Base-by-base conservation (phyloP, 768 basidiomycete genomes). In the Porphyrellus cyaneotinctus region DNA sequence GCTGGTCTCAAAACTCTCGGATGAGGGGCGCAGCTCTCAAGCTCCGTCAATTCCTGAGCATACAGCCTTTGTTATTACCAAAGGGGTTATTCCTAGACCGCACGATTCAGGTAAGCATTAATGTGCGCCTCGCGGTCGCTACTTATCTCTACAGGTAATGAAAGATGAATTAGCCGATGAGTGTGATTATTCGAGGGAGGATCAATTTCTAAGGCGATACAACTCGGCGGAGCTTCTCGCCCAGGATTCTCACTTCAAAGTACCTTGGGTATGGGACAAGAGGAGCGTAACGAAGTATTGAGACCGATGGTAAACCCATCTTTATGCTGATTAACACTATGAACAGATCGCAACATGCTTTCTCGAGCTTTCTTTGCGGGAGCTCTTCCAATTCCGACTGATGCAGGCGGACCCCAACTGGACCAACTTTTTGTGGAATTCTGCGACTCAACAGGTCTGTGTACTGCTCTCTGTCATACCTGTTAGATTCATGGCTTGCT, bases 331-430 rank as follows among this genome's bases (percentile, higher is more conserved):
- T 22, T 14, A 9, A 28, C 39, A 6, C 33, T 22, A 22, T 18
- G 9, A 42, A 13, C 64, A 97, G 95, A 95, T 98, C 63, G 90
- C 93, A 4, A 72, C 79, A 3, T 75, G 84, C 49, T 80, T 97
- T 42, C 77, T 97, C 46, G 85, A 90, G 42, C 77, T 99, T 8
- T 97, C 92, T 64, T 73, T 99, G 36, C 82, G 79, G 52, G 97
- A 98, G 66, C 80, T 99, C 8, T 97, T 97, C 67, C 76, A 84
- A 54, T 95, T 97, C 74, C 76, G 89, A 28, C 70, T 87, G 38
- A 98, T 99, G 97, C 97, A 98, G 69, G 98, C 95, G 0, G 95
- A 99, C 66, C 97, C 97, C 4, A 98, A 99, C 62, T 98, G 91
- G 90, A 89, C 91, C 10, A 98, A 98, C 69, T 98, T 99, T 73